Percentiles rank a stretch among this genome's conserved stretches.
These are phyloP conservation scores for Protomyces pachydermus DNA, from an alignment of 1,139 yeast genomes.

Conservation along the genomic window DNA sequence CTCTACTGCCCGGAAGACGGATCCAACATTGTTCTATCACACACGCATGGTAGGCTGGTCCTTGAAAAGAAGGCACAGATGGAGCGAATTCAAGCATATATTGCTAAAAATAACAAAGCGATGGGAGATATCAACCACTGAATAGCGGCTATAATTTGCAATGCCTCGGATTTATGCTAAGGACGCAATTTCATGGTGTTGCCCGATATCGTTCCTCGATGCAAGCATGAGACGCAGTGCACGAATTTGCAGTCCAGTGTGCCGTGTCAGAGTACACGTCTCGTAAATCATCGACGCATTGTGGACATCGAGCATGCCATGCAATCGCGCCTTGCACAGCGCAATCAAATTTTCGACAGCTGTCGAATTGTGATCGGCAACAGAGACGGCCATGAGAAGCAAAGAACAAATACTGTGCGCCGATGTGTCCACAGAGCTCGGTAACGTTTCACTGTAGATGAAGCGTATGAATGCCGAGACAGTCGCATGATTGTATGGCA, in stretches of 20 bases:
- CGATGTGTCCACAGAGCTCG: not conserved
- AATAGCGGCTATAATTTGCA: too few species aligned
- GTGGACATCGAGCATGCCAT: not conserved
- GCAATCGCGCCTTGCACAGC: slow-evolving; percentile 11
- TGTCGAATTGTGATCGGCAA: not conserved
- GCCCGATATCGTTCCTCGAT: not conserved
- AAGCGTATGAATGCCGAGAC: slow-evolving; percentile 20
- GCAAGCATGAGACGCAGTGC: slow-evolving; percentile 14
- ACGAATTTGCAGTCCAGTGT: slow-evolving; percentile 26
- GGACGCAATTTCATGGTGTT: too few species aligned
- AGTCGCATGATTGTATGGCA: slow-evolving; percentile 23
- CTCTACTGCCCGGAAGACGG: slow-evolving; percentile 6
- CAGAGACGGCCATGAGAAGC: slow-evolving; percentile 1
- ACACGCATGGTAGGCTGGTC: slow-evolving; percentile 7
- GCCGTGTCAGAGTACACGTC: slow-evolving; percentile 23
- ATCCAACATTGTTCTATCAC: slow-evolving; percentile 1
- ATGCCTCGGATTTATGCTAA: too few species aligned
- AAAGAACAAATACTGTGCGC: not conserved
- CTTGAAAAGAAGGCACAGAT: slow-evolving; percentile 1
- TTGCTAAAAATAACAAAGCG: too few species aligned
- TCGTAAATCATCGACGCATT: slow-evolving; percentile 24
- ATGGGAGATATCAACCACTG: too few species aligned
- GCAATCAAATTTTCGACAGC: not conserved
- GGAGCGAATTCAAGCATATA: not conserved
- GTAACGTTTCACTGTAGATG: slow-evolving; percentile 24